Percentiles rank a stretch among this genome's conserved stretches.
Evolutionary conservation across 139 green algal species (phyloP).

Genomic region (Protoeuglena noctilucae): DNA sequence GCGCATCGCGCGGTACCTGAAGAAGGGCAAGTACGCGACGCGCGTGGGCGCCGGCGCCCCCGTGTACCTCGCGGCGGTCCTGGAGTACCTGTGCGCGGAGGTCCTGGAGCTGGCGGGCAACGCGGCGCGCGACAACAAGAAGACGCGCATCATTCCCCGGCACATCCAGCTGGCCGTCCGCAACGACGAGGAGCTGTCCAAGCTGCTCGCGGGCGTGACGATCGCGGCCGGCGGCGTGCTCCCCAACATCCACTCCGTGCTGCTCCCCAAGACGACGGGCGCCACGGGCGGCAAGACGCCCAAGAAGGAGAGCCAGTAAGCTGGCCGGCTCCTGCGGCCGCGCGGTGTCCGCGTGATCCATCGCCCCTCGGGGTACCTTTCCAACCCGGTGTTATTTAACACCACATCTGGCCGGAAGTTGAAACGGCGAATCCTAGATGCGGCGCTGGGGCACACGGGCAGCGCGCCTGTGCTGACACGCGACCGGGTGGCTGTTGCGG

Average conservation of each 20-base stretch:
- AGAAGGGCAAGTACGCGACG: conserved; percentile 16
- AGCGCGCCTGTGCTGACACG: too few relatives aligned
- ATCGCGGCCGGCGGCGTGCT: conserved; percentile 1
- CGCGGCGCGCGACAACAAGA: conserved; percentile 84
- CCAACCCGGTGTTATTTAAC: too few relatives aligned
- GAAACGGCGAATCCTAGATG: too few relatives aligned
- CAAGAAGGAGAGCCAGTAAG: too few relatives aligned
- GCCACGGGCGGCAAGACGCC: background rate
- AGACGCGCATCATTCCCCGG: conserved; percentile 59
- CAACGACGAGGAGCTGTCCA: background rate
- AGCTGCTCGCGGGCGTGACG: background rate
- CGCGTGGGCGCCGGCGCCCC: conserved; percentile 42
- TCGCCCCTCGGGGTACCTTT: too few relatives aligned
- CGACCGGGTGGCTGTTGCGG: too few relatives aligned
- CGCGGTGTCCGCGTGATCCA: too few relatives aligned
- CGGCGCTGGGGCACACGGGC: too few relatives aligned
- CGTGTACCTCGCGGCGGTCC: conserved; percentile 46
- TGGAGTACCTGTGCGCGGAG: conserved; percentile 46
- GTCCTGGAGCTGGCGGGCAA: conserved; percentile 72
- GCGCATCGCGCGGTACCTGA: conserved; percentile 12
- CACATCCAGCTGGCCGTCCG: conserved; percentile 26
- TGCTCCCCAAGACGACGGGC: background rate
- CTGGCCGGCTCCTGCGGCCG: too few relatives aligned
- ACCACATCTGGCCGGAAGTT: too few relatives aligned
- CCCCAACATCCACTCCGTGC: background rate